Evolutionary conservation across 176 grass and related monocot genomes (phyloP), one percentile per base, ranked within the genome.

Genomic region (Tillandsia fasciculata): DNA sequence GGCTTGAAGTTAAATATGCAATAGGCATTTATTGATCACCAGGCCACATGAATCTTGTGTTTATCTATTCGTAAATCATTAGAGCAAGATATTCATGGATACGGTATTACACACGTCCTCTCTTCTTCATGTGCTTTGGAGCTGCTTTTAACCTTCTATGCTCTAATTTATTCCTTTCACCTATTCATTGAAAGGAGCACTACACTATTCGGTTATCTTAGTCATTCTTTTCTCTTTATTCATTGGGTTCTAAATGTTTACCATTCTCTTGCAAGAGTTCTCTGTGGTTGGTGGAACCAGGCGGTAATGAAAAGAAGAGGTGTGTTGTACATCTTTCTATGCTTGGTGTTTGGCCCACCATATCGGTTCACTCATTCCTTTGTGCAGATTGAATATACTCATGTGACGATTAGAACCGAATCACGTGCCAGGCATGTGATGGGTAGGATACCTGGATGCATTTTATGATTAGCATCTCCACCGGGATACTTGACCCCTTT

Each of bases 151-250:
- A 68, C 79, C 29, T 90, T 69, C 70, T 71, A 75, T 84, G 47
- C 57, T 76, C 18, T 78, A 74, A 61, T 67, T 73, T 78, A 64
- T 90, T 78, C 80, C 53, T 49, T 86, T 74, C 52, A 8, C n/a
- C 70, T 80, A 59, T 83, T 81, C 53, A 69, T 83, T 52, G 76
- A 53, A 74, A 87, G 74, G 80, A 52, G 47, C 81, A 74, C 84
- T 69, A 78, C 9, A 66, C 8, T 71, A 47, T 64, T 12, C 33
- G 10, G 27, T 48, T 28, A 66, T 81, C 69, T 73, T 67, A 73
- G 33, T 9, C 67, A 65, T 65, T 69, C 9, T 73, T 50, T 73
- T 77, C 23, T 47, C n/a, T 69, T 51, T 50, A 29, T 81, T 11
- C 56, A 71, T 72, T 14, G 71, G 77, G 49, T 56, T 10, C 50